Evolutionary conservation across 106 monocot species (phyloP).

Genomic region (Dendrobium officinale): DNA sequence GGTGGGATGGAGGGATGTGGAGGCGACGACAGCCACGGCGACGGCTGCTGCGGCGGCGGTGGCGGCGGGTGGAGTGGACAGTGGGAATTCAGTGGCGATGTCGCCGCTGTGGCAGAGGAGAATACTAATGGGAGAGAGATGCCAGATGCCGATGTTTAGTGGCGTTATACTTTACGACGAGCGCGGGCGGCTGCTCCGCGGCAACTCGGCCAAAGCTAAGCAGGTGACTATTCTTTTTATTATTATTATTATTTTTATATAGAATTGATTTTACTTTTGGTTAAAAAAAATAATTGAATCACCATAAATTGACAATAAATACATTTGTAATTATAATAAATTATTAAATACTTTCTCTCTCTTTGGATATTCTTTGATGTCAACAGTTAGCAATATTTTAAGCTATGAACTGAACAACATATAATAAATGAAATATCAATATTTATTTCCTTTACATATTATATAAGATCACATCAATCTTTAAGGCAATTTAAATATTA

Average conservation of each 20-base stretch:
- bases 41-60: background rate
- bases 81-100: conserved; percentile 1
- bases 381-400: too few relatives aligned
- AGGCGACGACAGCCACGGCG: background rate
- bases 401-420: too few relatives aligned
- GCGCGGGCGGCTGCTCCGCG: conserved; percentile 27
- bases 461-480: too few relatives aligned
- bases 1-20: background rate
- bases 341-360: too few relatives aligned
- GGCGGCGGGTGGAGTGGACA: background rate
- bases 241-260: background rate
- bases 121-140: conserved; percentile 74
- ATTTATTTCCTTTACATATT: too few relatives aligned
- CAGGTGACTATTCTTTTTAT: background rate
- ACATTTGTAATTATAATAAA: too few relatives aligned
- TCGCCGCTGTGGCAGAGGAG: conserved; percentile 63
- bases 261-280: too few relatives aligned
- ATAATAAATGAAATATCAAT: too few relatives aligned
- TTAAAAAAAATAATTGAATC: too few relatives aligned
- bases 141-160: conserved; percentile 67
- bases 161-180: conserved; percentile 75
- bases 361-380: too few relatives aligned
- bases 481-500: too few relatives aligned
- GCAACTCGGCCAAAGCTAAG: background rate
- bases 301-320: too few relatives aligned